These are phyloP conservation scores for Metschnikowia cubensis DNA, from an alignment of 805 yeast species.

Conservation along the genomic window DNA sequence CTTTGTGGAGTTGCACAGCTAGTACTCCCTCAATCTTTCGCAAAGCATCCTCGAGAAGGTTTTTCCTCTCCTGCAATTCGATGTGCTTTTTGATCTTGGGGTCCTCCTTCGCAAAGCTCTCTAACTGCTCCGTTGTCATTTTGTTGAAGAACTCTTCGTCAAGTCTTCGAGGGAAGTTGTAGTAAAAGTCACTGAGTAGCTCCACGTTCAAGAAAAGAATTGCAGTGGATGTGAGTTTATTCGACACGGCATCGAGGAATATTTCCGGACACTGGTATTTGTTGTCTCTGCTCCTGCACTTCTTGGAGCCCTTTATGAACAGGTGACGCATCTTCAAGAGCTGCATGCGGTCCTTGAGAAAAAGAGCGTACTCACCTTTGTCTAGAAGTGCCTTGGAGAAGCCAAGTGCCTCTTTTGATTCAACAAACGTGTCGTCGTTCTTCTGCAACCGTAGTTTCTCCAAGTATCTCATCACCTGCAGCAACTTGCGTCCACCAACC, in stretches of 20 bases:
- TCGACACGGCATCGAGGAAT: conserved; percentile 86
- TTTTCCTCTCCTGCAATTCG: conserved; percentile 90
- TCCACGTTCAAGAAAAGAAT: conserved; percentile 92
- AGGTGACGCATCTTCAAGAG: conserved; percentile 68
- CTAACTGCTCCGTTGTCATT: conserved; percentile 73
- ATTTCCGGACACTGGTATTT: conserved; percentile 93
- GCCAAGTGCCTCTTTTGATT: conserved; percentile 72
- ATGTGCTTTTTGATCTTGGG: conserved; percentile 86
- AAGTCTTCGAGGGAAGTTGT: conserved; percentile 91
- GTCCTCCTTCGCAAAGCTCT: conserved; percentile 89
- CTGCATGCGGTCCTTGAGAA: conserved; percentile 67
- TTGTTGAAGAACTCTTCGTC: conserved; percentile 67
- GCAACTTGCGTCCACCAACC: conserved; percentile 80
- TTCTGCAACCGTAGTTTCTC: conserved; percentile 43
- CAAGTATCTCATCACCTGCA: conserved; percentile 75
- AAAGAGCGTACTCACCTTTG: conserved; percentile 80
- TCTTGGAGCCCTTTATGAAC: conserved; percentile 66
- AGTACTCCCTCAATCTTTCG: conserved; percentile 81
- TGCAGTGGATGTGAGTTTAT: conserved; percentile 88
- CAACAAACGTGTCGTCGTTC: conserved; percentile 28
- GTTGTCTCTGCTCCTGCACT: conserved; percentile 73
- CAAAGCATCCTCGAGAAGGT: conserved; percentile 77
- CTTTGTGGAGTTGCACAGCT: conserved; percentile 49
- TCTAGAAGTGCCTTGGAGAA: conserved; percentile 72
- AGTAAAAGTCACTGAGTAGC: conserved; percentile 87